A percentile compares a stretch with the other conserved stretches of the same genome.
Evolutionary conservation across 2,329 filamentous ascomycete species (phyloP).

Genomic region (Pseudopithomyces chartarum): DNA sequence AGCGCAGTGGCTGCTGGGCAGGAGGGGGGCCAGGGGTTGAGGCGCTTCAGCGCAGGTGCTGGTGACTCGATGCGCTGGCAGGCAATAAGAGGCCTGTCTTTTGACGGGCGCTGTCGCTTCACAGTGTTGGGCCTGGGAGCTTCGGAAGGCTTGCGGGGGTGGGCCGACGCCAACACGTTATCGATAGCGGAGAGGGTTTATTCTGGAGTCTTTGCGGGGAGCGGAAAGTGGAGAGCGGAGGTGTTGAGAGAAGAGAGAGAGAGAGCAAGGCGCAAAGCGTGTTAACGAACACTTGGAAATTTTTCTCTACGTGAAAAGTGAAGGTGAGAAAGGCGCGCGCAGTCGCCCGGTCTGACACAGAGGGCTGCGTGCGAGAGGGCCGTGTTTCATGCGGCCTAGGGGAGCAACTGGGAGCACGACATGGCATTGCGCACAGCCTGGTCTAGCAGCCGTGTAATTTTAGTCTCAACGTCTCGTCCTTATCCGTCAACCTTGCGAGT

Average conservation of each 20-base stretch:
- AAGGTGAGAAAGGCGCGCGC: background rate
- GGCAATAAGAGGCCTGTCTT: conserved; percentile 11
- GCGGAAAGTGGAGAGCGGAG: background rate
- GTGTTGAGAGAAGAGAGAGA: background rate
- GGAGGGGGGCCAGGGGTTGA: conserved; percentile 11
- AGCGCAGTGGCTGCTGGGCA: background rate
- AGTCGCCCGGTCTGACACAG: background rate
- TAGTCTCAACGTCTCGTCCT: background rate
- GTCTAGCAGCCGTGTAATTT: background rate
- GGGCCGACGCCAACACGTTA: conserved; percentile 2
- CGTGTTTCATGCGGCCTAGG: conserved; percentile 17
- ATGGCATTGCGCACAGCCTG: conserved; percentile 1
- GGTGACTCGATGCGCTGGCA: conserved; percentile 23
- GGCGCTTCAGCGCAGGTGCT: conserved; percentile 15
- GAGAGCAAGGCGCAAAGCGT: background rate
- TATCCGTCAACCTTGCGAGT: no score
- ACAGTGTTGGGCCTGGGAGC: conserved; percentile 15
- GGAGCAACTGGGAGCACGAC: conserved; percentile 5
- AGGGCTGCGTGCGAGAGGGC: background rate
- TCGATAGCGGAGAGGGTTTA: background rate
- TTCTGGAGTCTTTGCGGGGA: background rate
- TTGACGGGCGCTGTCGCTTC: background rate
- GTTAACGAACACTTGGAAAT: no score
- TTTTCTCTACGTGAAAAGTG: background rate
- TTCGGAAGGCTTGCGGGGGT: conserved; percentile 29